A percentile compares a stretch with the other conserved stretches of the same genome.
Conservation (phyloP, 345 rosid species). For the Mallotus nudiflorus region DNA sequence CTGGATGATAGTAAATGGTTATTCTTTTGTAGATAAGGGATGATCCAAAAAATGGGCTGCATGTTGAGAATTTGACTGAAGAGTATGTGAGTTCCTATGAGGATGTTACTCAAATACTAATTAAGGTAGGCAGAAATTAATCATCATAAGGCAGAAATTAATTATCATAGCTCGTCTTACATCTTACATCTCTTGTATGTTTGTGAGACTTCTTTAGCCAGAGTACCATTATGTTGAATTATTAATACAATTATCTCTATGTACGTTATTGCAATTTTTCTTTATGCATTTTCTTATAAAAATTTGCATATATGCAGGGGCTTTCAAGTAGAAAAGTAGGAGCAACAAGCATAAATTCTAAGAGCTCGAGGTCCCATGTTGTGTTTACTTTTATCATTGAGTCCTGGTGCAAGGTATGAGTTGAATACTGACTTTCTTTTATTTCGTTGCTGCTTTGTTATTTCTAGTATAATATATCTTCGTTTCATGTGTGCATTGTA, state of each 20-base stretch:
- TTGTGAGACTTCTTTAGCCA: background rate
- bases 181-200: background rate
- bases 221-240: background rate
- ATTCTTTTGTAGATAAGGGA: slow-evolving; percentile 64
- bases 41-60: slow-evolving; percentile 72
- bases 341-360: slow-evolving; percentile 87
- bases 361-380: slow-evolving; percentile 94
- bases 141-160: slow-evolving; percentile 5
- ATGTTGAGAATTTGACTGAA: slow-evolving; percentile 82
- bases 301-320: slow-evolving; percentile 48
- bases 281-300: background rate
- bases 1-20: background rate
- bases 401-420: slow-evolving; percentile 79
- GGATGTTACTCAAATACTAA: slow-evolving; percentile 75
- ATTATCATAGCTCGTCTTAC: no score
- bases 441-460: no score
- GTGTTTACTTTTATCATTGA: slow-evolving; percentile 67
- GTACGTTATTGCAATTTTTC: background rate
- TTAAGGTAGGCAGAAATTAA: slow-evolving; percentile 59
- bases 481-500: background rate
- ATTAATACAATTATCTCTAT: background rate
- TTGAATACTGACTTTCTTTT: no score
- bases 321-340: slow-evolving; percentile 95
- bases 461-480: background rate
- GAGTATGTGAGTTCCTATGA: slow-evolving; percentile 85